These are phyloP conservation scores for Xylariaceae sp. DNA, from an alignment of 2,329 filamentous ascomycete species.

Conservation along the genomic window DNA sequence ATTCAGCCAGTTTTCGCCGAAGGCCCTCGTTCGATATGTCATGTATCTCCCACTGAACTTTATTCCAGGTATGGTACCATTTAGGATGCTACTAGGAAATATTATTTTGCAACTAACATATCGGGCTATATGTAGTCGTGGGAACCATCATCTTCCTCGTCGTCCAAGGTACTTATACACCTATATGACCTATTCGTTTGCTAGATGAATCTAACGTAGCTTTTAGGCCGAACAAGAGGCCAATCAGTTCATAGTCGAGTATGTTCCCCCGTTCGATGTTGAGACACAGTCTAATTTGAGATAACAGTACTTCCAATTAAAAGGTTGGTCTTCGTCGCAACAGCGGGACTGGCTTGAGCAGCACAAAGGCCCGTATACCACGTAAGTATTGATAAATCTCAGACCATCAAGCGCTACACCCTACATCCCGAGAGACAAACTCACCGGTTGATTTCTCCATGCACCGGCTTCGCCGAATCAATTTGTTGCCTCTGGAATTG, in stretches of 20 bases:
- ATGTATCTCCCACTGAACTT: constrained; percentile 93
- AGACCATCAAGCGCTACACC: not conserved
- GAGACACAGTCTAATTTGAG: constrained; percentile 52
- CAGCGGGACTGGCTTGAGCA: constrained; percentile 72
- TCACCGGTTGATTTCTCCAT: not conserved
- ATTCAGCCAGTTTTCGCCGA: constrained; percentile 63
- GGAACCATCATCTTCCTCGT: constrained; percentile 83
- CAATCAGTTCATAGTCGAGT: constrained; percentile 60
- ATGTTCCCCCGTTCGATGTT: constrained; percentile 39
- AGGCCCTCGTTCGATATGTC: constrained; percentile 76
- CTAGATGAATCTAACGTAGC: constrained; percentile 20
- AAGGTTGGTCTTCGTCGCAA: constrained; percentile 75
- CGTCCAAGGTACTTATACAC: constrained; percentile 65
- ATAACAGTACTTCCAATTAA: constrained; percentile 87
- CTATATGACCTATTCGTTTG: not conserved
- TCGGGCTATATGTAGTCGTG: constrained; percentile 61
- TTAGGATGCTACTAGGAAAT: not conserved
- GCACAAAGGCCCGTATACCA: constrained; percentile 78
- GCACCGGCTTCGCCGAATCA: constrained; percentile 2
- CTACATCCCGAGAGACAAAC: not conserved
- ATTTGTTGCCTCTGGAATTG: not conserved
- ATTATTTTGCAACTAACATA: not conserved
- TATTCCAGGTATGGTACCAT: constrained; percentile 65
- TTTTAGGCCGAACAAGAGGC: constrained; percentile 55
- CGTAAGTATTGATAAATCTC: constrained; percentile 59